Evolutionary conservation across 345 rosid species (phyloP).

Genomic region (Populus simonii): DNA sequence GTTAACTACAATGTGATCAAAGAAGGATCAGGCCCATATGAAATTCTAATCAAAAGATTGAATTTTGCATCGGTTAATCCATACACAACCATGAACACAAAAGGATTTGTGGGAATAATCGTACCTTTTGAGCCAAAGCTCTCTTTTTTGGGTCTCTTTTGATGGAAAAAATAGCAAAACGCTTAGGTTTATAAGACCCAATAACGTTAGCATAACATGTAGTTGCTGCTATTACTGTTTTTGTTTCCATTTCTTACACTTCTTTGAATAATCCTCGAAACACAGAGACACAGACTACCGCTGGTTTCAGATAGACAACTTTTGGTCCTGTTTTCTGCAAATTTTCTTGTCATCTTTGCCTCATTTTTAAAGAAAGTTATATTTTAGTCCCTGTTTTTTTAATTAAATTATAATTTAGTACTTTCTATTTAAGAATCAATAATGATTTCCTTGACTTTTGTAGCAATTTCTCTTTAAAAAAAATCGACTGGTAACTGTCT

Average conservation of each 20-base stretch:
- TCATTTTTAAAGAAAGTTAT: background rate
- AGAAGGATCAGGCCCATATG: background rate
- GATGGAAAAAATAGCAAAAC: conserved; percentile 17
- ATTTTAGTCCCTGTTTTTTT: too few species aligned
- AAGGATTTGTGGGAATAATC: background rate
- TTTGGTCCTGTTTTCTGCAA: background rate
- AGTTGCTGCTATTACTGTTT: background rate
- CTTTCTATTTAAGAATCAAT: too few species aligned
- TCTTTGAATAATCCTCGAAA: background rate
- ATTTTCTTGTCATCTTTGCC: background rate
- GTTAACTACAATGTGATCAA: background rate
- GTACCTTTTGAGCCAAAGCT: conserved; percentile 36
- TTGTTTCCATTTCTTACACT: background rate
- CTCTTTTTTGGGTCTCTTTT: conserved; percentile 19
- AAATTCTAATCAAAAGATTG: background rate
- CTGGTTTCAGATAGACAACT: background rate
- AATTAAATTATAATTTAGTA: too few species aligned
- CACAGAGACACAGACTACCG: background rate
- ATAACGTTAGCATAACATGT: background rate
- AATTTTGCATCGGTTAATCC: background rate
- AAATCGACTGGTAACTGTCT: too few species aligned
- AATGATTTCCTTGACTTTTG: too few species aligned
- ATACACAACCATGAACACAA: background rate
- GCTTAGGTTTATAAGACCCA: conserved; percentile 10
- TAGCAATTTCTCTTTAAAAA: too few species aligned